Conservation (phyloP, 225 moss, liverwort and hornwort genomes). For the Thuidium tamariscinum region DNA sequence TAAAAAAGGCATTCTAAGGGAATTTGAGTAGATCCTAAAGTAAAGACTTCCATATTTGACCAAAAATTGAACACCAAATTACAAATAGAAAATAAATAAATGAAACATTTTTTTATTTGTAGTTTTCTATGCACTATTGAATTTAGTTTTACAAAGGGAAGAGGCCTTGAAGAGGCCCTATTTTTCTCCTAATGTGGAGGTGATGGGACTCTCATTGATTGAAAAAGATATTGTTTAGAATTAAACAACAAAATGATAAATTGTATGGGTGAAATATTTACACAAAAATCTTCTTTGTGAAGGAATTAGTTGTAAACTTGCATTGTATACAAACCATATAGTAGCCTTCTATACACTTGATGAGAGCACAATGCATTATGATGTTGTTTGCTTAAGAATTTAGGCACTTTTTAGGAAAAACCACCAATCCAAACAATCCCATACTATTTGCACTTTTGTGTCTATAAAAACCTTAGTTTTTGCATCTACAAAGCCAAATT, state of each 20-base stretch:
- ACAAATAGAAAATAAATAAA: no score
- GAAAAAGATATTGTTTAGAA: neutral
- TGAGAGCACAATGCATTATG: neutral
- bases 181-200: no score
- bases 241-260: neutral
- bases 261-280: rapidly evolving
- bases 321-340: neutral
- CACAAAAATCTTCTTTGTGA: rapidly evolving
- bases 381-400: neutral
- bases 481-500: neutral
- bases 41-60: no score
- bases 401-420: rapidly evolving
- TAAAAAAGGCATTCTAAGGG: neutral
- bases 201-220: no score
- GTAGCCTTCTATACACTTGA: neutral
- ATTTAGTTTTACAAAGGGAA: no score
- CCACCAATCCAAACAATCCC: neutral
- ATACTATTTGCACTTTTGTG: neutral
- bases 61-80: no score
- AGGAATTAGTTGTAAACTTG: neutral
- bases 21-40: rapidly evolving
- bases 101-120: no score
- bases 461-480: neutral
- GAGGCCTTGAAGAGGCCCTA: no score
- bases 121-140: no score